Conservation (phyloP, 2,329 filamentous ascomycete genomes). For the Penicillium sp. region DNA sequence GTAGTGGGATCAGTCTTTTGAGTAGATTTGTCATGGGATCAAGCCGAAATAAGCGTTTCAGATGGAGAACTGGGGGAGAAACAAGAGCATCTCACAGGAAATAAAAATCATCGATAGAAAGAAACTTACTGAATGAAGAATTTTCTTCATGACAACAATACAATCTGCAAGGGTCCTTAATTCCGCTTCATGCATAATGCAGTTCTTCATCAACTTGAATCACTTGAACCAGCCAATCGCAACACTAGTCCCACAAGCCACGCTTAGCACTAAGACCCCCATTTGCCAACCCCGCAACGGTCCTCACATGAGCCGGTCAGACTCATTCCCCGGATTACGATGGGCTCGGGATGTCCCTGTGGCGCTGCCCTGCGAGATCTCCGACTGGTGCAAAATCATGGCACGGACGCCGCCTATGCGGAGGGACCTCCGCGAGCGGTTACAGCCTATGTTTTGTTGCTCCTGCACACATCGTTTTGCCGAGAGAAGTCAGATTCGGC, state of each 20-base stretch:
- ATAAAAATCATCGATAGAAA: not conserved
- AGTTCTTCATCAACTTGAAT: constrained; percentile 1
- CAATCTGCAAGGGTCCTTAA: not conserved
- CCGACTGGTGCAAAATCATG: constrained; percentile 3
- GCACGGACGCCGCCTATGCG: not conserved
- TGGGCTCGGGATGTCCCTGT: not conserved
- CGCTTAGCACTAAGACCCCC: not conserved
- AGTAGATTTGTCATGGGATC: not conserved
- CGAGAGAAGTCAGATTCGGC: not conserved
- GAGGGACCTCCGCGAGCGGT: not conserved
- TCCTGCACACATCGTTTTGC: not conserved
- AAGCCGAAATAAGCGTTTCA: not conserved
- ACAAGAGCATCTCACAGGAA: not conserved
- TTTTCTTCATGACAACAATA: not conserved
- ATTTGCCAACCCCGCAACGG: not conserved
- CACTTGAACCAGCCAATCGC: not conserved
- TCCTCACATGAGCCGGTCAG: not conserved
- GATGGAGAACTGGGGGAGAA: not conserved
- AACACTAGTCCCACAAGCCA: not conserved
- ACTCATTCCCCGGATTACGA: constrained; percentile 1
- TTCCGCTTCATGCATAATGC: not conserved
- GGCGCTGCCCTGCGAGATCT: constrained; percentile 1
- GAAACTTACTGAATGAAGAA: not conserved
- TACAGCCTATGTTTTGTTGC: not conserved
- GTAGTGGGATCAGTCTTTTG: too few relatives aligned